Base-by-base conservation (phyloP, 2,329 filamentous ascomycete species). In the Penicillium concentricum region DNA sequence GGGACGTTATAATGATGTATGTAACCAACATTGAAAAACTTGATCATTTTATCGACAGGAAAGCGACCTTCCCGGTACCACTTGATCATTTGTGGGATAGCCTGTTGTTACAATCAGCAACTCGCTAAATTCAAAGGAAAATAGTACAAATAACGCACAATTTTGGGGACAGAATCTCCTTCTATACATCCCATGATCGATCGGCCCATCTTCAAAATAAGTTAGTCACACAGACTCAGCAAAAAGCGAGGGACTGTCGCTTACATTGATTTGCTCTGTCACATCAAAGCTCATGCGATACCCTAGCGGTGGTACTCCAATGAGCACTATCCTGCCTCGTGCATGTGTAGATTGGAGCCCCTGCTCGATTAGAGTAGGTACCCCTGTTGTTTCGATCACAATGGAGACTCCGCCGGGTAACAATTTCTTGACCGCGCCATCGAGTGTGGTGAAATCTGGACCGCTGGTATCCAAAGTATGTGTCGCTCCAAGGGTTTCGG, bases 291-390 rank as follows among this genome's bases (percentile, higher is more conserved):
- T 35, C n/a, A 62, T n/a, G 0, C 30, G n/a, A 22, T 57, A 65
- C 1, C 44, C 75, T 2, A 74, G 70, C 46, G 77, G 75, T 5
- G 80, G 75, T 0, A 77, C 76, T 1, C 82, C 81, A 18, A 84
- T 78, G 55, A 82, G 75, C 1, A 83, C 74, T 18, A 82, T 71
- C 55, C 78, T 78, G 1, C 80, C 82, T 48, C 74, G 72, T 10
- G 75, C 73, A 20, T 77, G 66, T 3, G 59, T 57, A 7, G 54
- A 43, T 41, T 71, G 26, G 3, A 66, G n/a, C 12, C 57, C 50
- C 22, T 60, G 51, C 41, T 64, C 57, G 15, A 68, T 60, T 10
- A 68, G 28, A 0, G 20, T 24, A 1, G 61, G 53, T 1, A 61
- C 57, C 3, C 64, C 62, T 0, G 66, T 67, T 0, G 65, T 58